These are phyloP conservation scores for Carpinus viminea DNA, from an alignment of 306 rosid species.

Conservation along the genomic window DNA sequence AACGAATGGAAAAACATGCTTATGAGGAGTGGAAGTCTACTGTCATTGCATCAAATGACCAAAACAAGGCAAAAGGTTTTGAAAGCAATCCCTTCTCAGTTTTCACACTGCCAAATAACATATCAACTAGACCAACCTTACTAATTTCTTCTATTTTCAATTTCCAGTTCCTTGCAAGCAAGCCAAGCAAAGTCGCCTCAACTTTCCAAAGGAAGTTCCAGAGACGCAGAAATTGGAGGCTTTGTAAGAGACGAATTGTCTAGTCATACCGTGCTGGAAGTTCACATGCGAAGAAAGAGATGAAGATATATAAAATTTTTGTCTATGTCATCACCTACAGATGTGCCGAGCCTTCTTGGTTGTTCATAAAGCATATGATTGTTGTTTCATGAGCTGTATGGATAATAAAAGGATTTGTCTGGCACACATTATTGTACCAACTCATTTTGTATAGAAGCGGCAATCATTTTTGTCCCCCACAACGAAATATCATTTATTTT, in stretches of 20 bases:
- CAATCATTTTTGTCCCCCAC: conserved; percentile 11
- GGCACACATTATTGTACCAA: neutral
- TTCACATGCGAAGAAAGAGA: conserved; percentile 5
- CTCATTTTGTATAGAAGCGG: conserved; percentile 13
- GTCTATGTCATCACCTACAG: neutral
- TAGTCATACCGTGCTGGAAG: conserved; percentile 9
- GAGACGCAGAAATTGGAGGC: conserved; percentile 55
- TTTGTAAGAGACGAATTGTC: conserved; percentile 16
- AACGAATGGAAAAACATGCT: conserved; percentile 47
- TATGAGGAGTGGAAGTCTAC: conserved; percentile 74
- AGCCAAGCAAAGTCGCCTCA: conserved; percentile 56
- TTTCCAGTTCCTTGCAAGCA: conserved; percentile 55
- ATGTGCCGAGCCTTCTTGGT: neutral
- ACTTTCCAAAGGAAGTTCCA: conserved; percentile 46
- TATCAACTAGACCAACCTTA: conserved; percentile 11
- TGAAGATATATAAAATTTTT: neutral
- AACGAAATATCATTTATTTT: neutral
- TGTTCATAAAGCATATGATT: neutral
- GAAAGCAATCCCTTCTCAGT: conserved; percentile 10
- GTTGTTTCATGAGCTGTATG: neutral
- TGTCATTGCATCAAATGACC: conserved; percentile 59
- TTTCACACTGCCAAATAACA: neutral
- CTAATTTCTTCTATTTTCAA: neutral
- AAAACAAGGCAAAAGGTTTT: conserved; percentile 59
- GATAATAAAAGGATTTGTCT: neutral